Evolutionary conservation across 148 eudicot species (phyloP).

Genomic region (Dysphania ambrosioides): DNA sequence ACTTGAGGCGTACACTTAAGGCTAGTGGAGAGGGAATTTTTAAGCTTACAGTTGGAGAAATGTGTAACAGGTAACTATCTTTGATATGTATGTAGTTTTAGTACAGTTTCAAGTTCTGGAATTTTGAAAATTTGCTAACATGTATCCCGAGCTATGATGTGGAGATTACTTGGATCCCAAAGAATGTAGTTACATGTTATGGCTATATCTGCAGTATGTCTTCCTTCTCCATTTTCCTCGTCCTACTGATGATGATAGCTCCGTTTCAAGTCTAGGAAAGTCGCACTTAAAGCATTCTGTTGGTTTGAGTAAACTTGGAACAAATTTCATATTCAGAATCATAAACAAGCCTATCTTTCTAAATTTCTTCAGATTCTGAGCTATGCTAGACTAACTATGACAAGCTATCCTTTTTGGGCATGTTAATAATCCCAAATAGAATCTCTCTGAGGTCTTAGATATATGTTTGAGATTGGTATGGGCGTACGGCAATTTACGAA

Average conservation of each 20-base stretch:
- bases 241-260: background rate
- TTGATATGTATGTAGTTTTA: background rate
- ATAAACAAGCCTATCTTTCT: no score
- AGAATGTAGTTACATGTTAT: background rate
- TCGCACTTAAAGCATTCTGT: background rate
- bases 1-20: conserved; percentile 83
- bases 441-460: background rate
- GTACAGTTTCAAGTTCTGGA: background rate
- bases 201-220: background rate
- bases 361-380: no score
- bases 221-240: background rate
- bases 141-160: background rate
- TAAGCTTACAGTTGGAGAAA: conserved; percentile 91
- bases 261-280: background rate
- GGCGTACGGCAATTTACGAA: no score
- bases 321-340: background rate
- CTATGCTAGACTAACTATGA: background rate
- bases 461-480: background rate
- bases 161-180: background rate
- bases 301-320: background rate
- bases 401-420: no score
- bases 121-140: background rate
- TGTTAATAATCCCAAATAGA: no score
- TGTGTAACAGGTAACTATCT: conserved; percentile 84
- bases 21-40: conserved; percentile 90